These are phyloP conservation scores for Ganoderma resinaceum DNA, from an alignment of 1,284 basidiomycete species.

Conservation along the genomic window DNA sequence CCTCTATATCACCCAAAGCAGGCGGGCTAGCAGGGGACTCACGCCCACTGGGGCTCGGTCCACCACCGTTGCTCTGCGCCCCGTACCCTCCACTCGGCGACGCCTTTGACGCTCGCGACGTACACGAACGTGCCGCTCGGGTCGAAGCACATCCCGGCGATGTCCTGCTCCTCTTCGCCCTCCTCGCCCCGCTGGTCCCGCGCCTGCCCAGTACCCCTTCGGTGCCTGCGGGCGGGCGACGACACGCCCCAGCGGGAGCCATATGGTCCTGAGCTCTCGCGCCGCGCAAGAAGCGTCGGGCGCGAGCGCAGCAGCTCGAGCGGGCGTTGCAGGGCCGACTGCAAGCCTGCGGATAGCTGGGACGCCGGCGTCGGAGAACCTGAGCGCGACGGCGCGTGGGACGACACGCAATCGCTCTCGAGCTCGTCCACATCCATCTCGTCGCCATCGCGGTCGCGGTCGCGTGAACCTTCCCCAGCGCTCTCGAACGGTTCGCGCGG, in stretches of 20 bases:
- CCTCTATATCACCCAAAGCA: constrained; percentile 11
- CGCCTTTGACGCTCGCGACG: constrained; percentile 65
- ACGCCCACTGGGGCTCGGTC: constrained; percentile 42
- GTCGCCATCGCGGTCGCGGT: constrained; percentile 35
- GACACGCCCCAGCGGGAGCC: constrained; percentile 20
- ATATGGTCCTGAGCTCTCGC: constrained; percentile 37
- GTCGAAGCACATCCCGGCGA: constrained; percentile 80
- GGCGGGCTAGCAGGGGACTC: neutral
- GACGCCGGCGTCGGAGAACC: constrained; percentile 49
- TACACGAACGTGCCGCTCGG: constrained; percentile 72
- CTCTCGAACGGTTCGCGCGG: constrained; percentile 38
- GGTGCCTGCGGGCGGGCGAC: constrained; percentile 23
- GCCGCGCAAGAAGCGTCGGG: constrained; percentile 30
- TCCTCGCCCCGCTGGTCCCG: constrained; percentile 30
- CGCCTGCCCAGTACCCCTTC: constrained; percentile 38
- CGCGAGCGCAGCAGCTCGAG: constrained; percentile 32
- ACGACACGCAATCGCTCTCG: constrained; percentile 53
- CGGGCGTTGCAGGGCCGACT: constrained; percentile 25
- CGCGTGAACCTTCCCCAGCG: constrained; percentile 23
- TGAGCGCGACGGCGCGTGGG: constrained; percentile 53
- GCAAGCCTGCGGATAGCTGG: constrained; percentile 31
- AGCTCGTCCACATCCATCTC: constrained; percentile 53
- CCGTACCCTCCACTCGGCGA: constrained; percentile 70
- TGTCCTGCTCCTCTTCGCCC: constrained; percentile 56
- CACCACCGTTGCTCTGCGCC: constrained; percentile 72